These are phyloP conservation scores for Speleostelium caveatum DNA, from an alignment of 78 protist species.

Conservation along the genomic window DNA sequence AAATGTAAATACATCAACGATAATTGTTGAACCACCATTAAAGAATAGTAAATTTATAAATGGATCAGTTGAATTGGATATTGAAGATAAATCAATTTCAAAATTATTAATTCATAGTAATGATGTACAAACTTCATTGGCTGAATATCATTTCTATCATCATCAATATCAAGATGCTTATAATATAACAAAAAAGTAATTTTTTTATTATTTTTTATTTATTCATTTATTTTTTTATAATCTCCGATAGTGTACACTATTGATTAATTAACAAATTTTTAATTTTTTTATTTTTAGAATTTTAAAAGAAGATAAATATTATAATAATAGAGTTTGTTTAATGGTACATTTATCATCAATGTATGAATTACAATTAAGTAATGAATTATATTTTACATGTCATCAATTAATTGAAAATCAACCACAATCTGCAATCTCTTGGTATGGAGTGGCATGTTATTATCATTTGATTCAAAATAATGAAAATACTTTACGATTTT, in stretches of 20 bases:
- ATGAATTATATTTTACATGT: slow-evolving; percentile 56
- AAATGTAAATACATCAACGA: too few species aligned
- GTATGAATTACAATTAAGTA: slow-evolving; percentile 58
- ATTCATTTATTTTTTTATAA: too few species aligned
- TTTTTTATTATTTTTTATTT: too few species aligned
- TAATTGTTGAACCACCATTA: too few species aligned
- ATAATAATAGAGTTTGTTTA: slow-evolving; percentile 36
- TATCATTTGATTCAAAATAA: slow-evolving; percentile 47
- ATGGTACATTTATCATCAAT: slow-evolving; percentile 60
- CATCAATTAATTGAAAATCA: slow-evolving; percentile 56
- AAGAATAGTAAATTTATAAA: too few species aligned
- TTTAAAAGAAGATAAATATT: slow-evolving; percentile 43
- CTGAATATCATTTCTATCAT: slow-evolving; percentile 67
- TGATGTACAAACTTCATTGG: slow-evolving; percentile 36
- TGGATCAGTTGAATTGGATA: not conserved
- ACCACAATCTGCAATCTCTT: slow-evolving; percentile 56
- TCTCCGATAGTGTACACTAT: too few species aligned
- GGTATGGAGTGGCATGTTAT: slow-evolving; percentile 79
- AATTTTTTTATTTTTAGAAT: too few species aligned
- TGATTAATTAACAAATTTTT: too few species aligned
- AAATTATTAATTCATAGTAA: slow-evolving; percentile 23
- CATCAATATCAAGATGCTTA: slow-evolving; percentile 53
- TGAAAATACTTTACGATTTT: slow-evolving; percentile 23
- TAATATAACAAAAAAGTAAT: slow-evolving; percentile 41
- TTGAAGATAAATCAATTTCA: slow-evolving; percentile 1